phyloP scores from a whole-genome alignment of 2,329 filamentous ascomycete species.

The Phaeosphaeria sp. region DNA sequence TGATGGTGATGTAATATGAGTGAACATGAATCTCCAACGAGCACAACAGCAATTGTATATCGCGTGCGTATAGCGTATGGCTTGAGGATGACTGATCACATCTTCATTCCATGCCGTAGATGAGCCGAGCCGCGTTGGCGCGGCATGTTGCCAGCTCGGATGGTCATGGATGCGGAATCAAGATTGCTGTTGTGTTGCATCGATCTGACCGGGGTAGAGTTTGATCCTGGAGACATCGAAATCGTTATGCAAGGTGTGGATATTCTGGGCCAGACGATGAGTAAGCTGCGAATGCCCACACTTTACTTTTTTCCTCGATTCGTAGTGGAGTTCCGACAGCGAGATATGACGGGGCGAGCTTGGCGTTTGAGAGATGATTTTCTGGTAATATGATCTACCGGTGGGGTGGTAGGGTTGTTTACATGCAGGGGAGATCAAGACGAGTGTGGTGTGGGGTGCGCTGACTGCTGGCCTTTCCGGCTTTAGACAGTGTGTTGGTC shows the following conservation, averaged over 20 bases:
- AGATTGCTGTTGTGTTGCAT: background rate
- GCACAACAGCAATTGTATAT: too few relatives aligned
- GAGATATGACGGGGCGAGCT: background rate
- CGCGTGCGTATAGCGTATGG: background rate
- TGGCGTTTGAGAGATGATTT: background rate
- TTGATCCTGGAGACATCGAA: background rate
- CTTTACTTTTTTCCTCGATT: background rate
- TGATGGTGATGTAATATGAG: background rate
- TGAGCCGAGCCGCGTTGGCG: background rate
- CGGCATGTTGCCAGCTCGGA: background rate
- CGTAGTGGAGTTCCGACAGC: background rate
- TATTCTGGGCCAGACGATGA: conserved; percentile 1
- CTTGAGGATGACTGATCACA: background rate
- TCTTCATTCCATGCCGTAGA: background rate
- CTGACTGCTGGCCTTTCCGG: background rate
- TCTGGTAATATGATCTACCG: background rate
- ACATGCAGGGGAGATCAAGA: background rate
- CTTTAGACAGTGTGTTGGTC: background rate
- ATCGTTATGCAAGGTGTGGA: background rate
- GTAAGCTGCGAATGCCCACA: background rate
- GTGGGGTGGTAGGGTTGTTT: background rate
- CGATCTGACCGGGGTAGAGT: background rate
- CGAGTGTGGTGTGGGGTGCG: background rate
- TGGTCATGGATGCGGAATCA: background rate
- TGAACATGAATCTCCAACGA: too few relatives aligned